Base-by-base conservation (phyloP, 805 yeast genomes). In the Maudiozyma bulderi region DNA sequence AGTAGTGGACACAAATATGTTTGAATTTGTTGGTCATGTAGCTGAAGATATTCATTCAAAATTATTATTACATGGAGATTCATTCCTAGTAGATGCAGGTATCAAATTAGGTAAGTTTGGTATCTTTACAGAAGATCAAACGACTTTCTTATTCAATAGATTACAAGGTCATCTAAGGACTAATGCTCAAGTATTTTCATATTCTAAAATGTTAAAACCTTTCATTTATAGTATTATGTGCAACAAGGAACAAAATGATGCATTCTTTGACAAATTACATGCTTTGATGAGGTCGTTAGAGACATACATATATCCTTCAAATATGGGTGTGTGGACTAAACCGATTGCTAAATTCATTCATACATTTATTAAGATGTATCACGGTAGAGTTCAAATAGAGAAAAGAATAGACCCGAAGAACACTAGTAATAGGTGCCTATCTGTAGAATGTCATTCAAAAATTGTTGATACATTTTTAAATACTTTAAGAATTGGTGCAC, bases 221-320 rank as follows among this genome's bases (percentile, higher is more conserved):
- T 54, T 66, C 11, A 73, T 86, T 0, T 81, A 74, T 59, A 82
- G 91, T 0, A 65, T 90, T 4, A 73, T 75, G 15, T 83, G 86
- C 0, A 65, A 73, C 4, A 56, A 61, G 37, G 13, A 38, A 7
- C 33, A 40, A n/a, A 69, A 73, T 10, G 74, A 65, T 1, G 71
- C 62, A 15, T 72, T 81, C 26, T 61, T 83, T 55, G 77, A 72
- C 14, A 70, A 74, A 45, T 58, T 90, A 5, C 69, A 71, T 26
- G 73, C 79, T 0, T 68, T 86, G 30, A 56, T 84, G n/a, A 80
- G 80, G 47, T 80, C 95, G 0, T 70, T 89, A 6, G 83, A 78
- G 52, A 86, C 96, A 15, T 86, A 83, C 65, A 82, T 81, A 3
- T 97, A 93, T 64, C 99, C 99, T 6, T 89, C 98, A 0, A 90